These are phyloP conservation scores for Trichoderma gracile DNA, from an alignment of 2,329 filamentous ascomycete species.

Conservation along the genomic window DNA sequence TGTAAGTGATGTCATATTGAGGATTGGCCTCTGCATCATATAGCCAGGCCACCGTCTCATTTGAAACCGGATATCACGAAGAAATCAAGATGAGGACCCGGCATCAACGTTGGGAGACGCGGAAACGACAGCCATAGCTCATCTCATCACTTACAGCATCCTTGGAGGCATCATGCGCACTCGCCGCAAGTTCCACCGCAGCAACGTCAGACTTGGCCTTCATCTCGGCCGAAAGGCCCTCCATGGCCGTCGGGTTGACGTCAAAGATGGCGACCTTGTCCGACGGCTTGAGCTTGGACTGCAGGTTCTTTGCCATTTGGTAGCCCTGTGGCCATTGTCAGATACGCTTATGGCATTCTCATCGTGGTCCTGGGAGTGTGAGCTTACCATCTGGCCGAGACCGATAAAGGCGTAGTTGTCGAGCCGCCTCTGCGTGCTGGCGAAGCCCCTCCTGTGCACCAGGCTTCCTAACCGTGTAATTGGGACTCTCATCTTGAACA, in stretches of 20 bases:
- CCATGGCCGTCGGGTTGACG: constrained; percentile 53
- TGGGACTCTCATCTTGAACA: constrained; percentile 30
- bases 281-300: constrained; percentile 53
- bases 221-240: constrained; percentile 52
- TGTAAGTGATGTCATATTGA: background rate
- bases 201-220: constrained; percentile 48
- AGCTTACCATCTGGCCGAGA: constrained; percentile 60
- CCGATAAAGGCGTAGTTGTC: constrained; percentile 62
- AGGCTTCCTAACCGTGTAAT: constrained; percentile 34
- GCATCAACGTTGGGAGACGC: background rate
- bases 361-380: too few relatives aligned
- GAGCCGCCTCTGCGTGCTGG: constrained; percentile 48
- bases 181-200: constrained; percentile 46
- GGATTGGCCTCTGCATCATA: constrained; percentile 65
- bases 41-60: constrained; percentile 59
- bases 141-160: constrained; percentile 51
- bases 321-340: constrained; percentile 49
- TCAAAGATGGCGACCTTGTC: constrained; percentile 59
- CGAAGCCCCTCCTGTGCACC: constrained; percentile 51
- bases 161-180: constrained; percentile 50
- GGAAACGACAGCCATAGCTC: background rate
- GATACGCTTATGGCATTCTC: too few relatives aligned
- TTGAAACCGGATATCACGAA: constrained; percentile 74
- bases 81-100: constrained; percentile 36
- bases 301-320: constrained; percentile 64